Base-by-base conservation (phyloP, 345 rosid genomes). In the Citrus trifoliata region DNA sequence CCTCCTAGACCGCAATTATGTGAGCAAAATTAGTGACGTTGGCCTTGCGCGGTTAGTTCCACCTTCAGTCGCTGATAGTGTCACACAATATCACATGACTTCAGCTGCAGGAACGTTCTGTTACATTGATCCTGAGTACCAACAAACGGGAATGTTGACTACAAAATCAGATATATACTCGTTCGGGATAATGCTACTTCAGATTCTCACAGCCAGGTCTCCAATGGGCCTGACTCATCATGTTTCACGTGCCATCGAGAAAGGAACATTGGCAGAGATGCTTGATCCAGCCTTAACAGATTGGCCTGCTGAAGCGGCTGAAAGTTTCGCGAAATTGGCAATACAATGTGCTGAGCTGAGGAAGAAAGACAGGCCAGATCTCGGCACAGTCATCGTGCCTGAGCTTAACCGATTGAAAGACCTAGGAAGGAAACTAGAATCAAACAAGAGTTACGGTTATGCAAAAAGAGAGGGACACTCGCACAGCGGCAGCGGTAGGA, bases 41-140 rank as follows among this genome's bases (percentile, higher is more conserved):
- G 98, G 98, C 78, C 93, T 95, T 5, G 98, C 98, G 33, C 85
- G 98, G 87, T 76, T 95, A 80, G 98, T 92, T 77, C 98, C 98
- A 0, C 93, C 91, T 63, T 85, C 98, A 1, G 87, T 95, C 53
- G 98, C 93, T 16, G 82, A 95, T 75, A 85, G 79, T 48, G 97
- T 95, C 65, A 95, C 98, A 4, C 98, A 93, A 51, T 93, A 88
- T 84, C 89, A 90, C 88, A 81, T 95, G 93, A 95, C 98, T 79
- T 87, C 95, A 40, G 98, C 98, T 53, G 98, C 98, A 12, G 98
- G 98, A 48, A 93, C 98, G 19, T 90, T 95, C 71, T 93, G 97
- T 86, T 95, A 95, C 80, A 93, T 93, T 42, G 98, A 95, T 80
- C 98, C 98, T 0, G 98, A 93, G 82, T 95, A 95, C 75, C 98